These are phyloP conservation scores for Nemania sp. DNA, from an alignment of 2,329 filamentous ascomycete genomes.

Conservation along the genomic window DNA sequence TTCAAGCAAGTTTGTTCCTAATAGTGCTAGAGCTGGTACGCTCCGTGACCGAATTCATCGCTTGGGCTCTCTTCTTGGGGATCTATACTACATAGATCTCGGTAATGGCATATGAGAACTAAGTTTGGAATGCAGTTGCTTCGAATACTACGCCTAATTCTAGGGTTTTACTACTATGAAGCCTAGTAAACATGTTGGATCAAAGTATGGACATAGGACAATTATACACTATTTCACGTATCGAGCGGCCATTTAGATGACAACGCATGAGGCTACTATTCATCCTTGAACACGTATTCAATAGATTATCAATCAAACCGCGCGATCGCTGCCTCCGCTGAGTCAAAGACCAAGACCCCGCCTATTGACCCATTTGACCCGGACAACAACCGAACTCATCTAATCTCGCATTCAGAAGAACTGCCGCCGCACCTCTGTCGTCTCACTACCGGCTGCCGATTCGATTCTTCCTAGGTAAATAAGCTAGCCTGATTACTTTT, in stretches of 20 bases:
- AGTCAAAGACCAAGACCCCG: slow-evolving; percentile 17
- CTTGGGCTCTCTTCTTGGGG: neutral
- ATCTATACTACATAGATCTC: too few relatives aligned
- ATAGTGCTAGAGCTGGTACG: neutral
- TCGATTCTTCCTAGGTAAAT: slow-evolving; percentile 19
- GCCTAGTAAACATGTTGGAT: too few relatives aligned
- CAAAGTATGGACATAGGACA: too few relatives aligned
- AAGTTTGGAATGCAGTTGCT: too few relatives aligned
- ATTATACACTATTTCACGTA: neutral
- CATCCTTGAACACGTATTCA: neutral
- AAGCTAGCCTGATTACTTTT: neutral
- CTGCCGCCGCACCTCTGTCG: slow-evolving; percentile 18
- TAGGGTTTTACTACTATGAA: too few relatives aligned
- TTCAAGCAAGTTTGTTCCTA: slow-evolving; percentile 20
- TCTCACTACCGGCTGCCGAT: slow-evolving; percentile 15
- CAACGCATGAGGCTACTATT: neutral
- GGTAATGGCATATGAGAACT: too few relatives aligned
- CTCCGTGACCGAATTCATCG: slow-evolving; percentile 6
- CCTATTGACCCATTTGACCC: slow-evolving; percentile 16
- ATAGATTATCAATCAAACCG: neutral
- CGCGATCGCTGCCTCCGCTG: slow-evolving; percentile 16
- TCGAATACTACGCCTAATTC: too few relatives aligned
- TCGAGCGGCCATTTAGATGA: neutral
- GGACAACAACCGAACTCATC: slow-evolving; percentile 27
- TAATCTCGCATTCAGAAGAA: slow-evolving; percentile 18